Evolutionary conservation across 202 grass and related monocot species (phyloP).

Genomic region (Cymbopogon flexuosus): DNA sequence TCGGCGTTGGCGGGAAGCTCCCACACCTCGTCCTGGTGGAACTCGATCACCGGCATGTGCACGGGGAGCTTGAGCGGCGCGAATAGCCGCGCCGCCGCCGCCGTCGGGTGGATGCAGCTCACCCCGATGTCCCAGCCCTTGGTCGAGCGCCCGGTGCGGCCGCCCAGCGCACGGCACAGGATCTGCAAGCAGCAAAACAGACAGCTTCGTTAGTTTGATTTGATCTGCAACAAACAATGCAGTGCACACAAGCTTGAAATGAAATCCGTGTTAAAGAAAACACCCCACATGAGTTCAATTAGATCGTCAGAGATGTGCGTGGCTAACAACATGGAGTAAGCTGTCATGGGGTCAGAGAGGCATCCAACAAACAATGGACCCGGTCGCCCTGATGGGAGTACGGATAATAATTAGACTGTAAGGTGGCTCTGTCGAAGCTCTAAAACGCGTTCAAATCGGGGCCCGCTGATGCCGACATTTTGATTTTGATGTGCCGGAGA

Average conservation of each 20-base stretch:
- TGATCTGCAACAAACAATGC: not conserved
- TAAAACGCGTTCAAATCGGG: not conserved
- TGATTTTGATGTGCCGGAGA: too few relatives aligned
- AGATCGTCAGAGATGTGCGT: too few relatives aligned
- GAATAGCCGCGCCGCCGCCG: constrained; percentile 52
- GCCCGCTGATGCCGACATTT: not conserved
- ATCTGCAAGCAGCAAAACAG: constrained; percentile 24
- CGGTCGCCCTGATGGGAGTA: not conserved
- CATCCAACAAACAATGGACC: not conserved
- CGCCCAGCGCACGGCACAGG: constrained; percentile 77
- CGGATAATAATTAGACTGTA: not conserved
- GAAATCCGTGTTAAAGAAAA: too few relatives aligned
- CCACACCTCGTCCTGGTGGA: constrained; percentile 94
- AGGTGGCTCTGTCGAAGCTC: not conserved
- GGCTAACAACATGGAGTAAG: too few relatives aligned
- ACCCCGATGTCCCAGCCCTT: constrained; percentile 93
- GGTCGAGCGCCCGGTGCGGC: constrained; percentile 51
- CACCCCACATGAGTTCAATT: too few relatives aligned
- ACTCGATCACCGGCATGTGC: constrained; percentile 86
- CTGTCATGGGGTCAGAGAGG: too few relatives aligned
- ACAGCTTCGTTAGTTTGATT: not conserved
- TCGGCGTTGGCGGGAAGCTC: constrained; percentile 61
- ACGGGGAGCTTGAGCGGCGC: constrained; percentile 66
- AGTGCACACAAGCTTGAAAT: too few relatives aligned
- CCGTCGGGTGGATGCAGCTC: constrained; percentile 81